A percentile compares a stretch with the other conserved stretches of the same genome.
These are phyloP conservation scores for Aciculosporium take DNA, from an alignment of 2,329 filamentous ascomycete species.

Conservation along the genomic window DNA sequence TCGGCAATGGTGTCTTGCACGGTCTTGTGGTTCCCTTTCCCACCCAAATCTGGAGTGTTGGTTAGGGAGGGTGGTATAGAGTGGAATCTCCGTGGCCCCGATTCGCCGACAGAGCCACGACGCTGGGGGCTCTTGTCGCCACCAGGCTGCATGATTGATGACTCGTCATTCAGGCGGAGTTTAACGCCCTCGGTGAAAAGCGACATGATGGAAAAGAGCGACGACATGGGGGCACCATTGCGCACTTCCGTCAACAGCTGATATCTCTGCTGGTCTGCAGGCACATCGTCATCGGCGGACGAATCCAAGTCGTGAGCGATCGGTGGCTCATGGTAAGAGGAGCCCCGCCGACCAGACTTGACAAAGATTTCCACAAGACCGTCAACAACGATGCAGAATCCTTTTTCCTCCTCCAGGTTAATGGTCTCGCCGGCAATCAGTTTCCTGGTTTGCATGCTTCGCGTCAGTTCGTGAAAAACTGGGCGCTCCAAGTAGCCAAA, in stretches of 20 bases:
- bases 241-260: slow-evolving; percentile 94
- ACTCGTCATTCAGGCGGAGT: slow-evolving; percentile 57
- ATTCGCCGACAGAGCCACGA: slow-evolving; percentile 14
- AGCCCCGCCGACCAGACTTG: slow-evolving; percentile 50
- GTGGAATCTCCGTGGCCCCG: slow-evolving; percentile 3
- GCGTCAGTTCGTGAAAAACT: slow-evolving; percentile 92
- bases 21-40: slow-evolving; percentile 7
- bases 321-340: slow-evolving; percentile 1
- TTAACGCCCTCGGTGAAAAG: slow-evolving; percentile 92
- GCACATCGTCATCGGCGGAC: slow-evolving; percentile 54
- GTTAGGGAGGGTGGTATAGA: slow-evolving; percentile 19
- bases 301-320: slow-evolving; percentile 24
- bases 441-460: slow-evolving; percentile 96
- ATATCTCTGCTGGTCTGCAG: slow-evolving; percentile 65
- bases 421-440: slow-evolving; percentile 92
- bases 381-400: slow-evolving; percentile 94
- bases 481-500: slow-evolving; percentile 94
- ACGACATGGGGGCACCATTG: slow-evolving; percentile 97
- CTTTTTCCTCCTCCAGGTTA: slow-evolving; percentile 91
- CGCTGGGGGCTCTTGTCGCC: slow-evolving; percentile 15
- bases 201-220: slow-evolving; percentile 90
- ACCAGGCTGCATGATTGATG: slow-evolving; percentile 12
- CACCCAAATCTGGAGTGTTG: slow-evolving; percentile 24
- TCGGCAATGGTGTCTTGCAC: slow-evolving; percentile 8
- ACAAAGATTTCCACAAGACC: slow-evolving; percentile 96